phyloP scores from a whole-genome alignment of 2,329 filamentous ascomycete genomes.

The Verticillium alfalfae region DNA sequence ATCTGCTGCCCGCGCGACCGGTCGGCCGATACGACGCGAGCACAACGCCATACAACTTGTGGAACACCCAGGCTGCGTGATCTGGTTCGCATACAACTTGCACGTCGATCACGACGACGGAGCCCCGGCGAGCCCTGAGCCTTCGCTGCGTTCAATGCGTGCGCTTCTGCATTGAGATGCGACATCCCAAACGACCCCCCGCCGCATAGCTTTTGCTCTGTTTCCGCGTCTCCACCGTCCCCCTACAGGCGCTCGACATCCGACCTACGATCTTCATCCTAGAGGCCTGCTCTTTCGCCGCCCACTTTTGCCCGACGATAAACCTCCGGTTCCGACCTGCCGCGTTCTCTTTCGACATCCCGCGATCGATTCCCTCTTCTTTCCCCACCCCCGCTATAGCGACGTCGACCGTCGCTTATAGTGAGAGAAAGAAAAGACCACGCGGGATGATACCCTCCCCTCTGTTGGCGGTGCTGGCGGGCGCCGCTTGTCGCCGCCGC shows the following conservation, averaged over 20 bases:
- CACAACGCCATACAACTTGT: background rate
- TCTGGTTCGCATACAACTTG: background rate
- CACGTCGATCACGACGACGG: background rate
- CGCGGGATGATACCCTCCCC: constrained; percentile 24
- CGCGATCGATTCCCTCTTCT: background rate
- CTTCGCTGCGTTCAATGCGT: constrained; percentile 13
- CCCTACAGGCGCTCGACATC: background rate
- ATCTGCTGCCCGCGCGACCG: background rate
- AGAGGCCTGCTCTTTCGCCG: background rate
- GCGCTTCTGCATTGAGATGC: constrained; percentile 18
- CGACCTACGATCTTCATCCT: background rate
- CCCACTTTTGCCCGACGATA: constrained; percentile 8
- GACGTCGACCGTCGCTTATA: constrained; percentile 29
- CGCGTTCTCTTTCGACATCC: background rate
- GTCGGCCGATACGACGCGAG: background rate
- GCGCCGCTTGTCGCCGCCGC: constrained; percentile 23
- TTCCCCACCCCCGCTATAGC: constrained; percentile 7
- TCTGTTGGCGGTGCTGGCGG: constrained; percentile 19
- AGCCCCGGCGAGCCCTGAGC: background rate
- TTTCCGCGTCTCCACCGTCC: constrained; percentile 6
- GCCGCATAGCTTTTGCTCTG: constrained; percentile 1
- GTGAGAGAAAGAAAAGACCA: constrained; percentile 1
- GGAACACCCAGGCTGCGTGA: background rate
- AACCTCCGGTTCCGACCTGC: background rate
- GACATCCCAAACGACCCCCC: constrained; percentile 13